Conservation (phyloP, 805 yeast species). For the Yamadazyma laniorum region DNA sequence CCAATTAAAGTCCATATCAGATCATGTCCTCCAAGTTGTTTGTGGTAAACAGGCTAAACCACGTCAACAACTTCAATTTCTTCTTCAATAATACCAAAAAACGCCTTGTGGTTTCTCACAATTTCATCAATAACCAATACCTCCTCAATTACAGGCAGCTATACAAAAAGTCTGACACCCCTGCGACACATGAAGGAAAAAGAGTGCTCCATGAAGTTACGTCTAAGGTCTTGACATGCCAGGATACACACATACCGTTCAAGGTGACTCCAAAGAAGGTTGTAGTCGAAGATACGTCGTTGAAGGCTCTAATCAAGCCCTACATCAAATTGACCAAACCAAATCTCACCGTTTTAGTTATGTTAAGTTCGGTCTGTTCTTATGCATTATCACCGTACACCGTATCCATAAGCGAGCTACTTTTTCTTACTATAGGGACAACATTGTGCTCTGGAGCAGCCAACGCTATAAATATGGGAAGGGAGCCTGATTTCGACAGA, state of each 20-base stretch:
- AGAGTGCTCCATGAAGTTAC: slow-evolving; percentile 40
- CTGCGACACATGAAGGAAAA: slow-evolving; percentile 5
- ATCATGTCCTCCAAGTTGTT: slow-evolving; percentile 6
- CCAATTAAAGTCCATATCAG: not conserved
- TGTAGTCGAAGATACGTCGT: slow-evolving; percentile 11
- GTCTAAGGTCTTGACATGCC: slow-evolving; percentile 45
- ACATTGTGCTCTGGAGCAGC: slow-evolving; percentile 90
- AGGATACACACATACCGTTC: slow-evolving; percentile 54
- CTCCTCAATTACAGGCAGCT: slow-evolving; percentile 12
- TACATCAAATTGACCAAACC: slow-evolving; percentile 89
- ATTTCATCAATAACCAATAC: slow-evolving; percentile 33
- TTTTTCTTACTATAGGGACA: slow-evolving; percentile 80
- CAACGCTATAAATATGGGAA: slow-evolving; percentile 94
- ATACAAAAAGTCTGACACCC: slow-evolving; percentile 5
- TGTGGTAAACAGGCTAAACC: slow-evolving; percentile 19
- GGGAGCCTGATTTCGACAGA: slow-evolving; percentile 88
- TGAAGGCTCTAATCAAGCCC: slow-evolving; percentile 49
- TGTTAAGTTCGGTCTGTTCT: slow-evolving; percentile 87
- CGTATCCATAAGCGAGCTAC: slow-evolving; percentile 66
- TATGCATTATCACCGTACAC: slow-evolving; percentile 88
- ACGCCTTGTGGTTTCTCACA: slow-evolving; percentile 28
- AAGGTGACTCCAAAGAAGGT: slow-evolving; percentile 45
- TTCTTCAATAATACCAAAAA: slow-evolving; percentile 37
- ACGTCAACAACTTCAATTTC: slow-evolving; percentile 30
- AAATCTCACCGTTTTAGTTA: slow-evolving; percentile 79